Base-by-base conservation (phyloP, 441 rosid species). In the Hypseocharis bilobata region DNA sequence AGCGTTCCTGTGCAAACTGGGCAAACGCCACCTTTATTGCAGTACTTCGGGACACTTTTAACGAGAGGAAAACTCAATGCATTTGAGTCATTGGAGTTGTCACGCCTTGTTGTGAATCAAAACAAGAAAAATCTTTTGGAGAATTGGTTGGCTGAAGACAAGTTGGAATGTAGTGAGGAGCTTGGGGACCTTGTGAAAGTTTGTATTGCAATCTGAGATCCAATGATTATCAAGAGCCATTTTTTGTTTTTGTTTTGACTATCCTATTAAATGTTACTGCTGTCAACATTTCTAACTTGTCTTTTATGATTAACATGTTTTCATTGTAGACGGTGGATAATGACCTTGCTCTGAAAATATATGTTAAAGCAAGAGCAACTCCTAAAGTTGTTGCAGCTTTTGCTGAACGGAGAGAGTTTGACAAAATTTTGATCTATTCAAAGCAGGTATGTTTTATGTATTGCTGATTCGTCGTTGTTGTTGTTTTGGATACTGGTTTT, bases 101-200 rank as follows among this genome's bases (percentile, higher is more conserved):
- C 99, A 38, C 96, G 99, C 60, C 97, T 95, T 52, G 99, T 95
- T 56, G 98, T 95, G 66, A 95, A 95, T 74, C 99, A 92, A 75
- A 95, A 95, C 83, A 95, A 95, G 77, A 95, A 92, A 80, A 95
- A 92, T 71, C 96, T 92, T 58, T 81, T 92, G 80, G 98, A 92
- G 76, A 92, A 89, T 74, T 92, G 99, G 98, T 76, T 92, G 86
- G 97, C 96, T 0, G 99, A 95, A 77, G 99, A 95, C 79, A 95
- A 95, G 82, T 76, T 95, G 76, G 99, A 95, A 78, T 95, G 99
- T 68, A 89, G 93, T 51, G 99, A 95, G 81, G 99, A 95, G 65
- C 95, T 95, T 76, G 99, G 99, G 62, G 99, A 95, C 79, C 98
- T 95, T 75, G 99, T 92, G 72, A 95, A 95, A 92, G 99, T 92